Evolutionary conservation across 345 rosid genomes (phyloP).

Genomic region (Dovyalis caffra): DNA sequence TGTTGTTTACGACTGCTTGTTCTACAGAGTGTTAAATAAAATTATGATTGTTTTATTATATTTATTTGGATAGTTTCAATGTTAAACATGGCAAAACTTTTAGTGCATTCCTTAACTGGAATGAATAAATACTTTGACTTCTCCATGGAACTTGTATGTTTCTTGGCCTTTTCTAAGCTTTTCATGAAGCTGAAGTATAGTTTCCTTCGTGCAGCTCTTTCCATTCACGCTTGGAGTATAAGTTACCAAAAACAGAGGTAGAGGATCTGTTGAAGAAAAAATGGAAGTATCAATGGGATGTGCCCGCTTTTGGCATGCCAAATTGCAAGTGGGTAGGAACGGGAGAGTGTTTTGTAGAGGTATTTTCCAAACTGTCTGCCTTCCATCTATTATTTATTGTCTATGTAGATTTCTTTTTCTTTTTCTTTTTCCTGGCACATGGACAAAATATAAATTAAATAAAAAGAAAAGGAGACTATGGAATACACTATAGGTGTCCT

Average conservation of each 20-base stretch:
- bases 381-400: not conserved
- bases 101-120: not conserved
- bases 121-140: no score
- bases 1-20: no score
- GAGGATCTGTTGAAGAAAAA: slow-evolving; percentile 47
- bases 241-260: slow-evolving; percentile 55
- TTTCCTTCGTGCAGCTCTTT: slow-evolving; percentile 57
- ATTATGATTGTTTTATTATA: no score
- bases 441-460: no score
- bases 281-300: slow-evolving; percentile 73
- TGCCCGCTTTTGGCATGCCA: slow-evolving; percentile 58
- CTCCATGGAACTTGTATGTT: not conserved
- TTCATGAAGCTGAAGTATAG: not conserved
- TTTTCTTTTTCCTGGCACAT: no score
- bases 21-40: no score
- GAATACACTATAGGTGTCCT: no score
- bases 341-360: slow-evolving; percentile 58
- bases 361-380: slow-evolving; percentile 15
- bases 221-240: slow-evolving; percentile 54
- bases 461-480: no score
- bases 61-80: no score
- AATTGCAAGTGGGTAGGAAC: slow-evolving; percentile 81
- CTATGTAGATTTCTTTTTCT: no score
- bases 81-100: not conserved
- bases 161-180: not conserved